Conservation (phyloP, 768 basidiomycete genomes). For the Mycena rebaudengoi region DNA sequence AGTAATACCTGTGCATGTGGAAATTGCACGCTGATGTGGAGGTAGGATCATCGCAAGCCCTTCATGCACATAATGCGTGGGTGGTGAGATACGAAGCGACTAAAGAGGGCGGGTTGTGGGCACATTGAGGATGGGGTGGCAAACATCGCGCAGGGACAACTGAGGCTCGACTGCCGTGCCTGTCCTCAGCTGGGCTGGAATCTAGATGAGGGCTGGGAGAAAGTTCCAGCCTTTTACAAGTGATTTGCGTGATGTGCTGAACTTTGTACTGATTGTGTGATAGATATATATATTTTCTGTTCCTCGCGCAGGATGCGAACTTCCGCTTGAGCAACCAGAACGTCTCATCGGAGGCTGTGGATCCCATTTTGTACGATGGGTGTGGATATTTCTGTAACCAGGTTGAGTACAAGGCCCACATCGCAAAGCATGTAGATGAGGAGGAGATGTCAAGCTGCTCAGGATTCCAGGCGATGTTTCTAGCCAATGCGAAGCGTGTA, state of each 20-base stretch:
- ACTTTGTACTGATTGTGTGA: too few species aligned
- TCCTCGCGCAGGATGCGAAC: neutral
- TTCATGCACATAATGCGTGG: constrained; percentile 13
- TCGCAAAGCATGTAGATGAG: neutral
- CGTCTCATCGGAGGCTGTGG: neutral
- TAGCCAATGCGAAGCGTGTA: neutral
- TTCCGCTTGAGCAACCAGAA: neutral
- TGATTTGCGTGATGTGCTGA: too few species aligned
- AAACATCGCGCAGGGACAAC: neutral
- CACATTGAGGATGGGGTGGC: constrained; percentile 7
- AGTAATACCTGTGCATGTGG: neutral
- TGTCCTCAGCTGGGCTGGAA: constrained; percentile 24
- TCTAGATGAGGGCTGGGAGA: constrained; percentile 11
- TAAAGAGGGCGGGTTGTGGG: constrained; percentile 8
- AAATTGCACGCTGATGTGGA: neutral
- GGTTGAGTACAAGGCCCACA: neutral
- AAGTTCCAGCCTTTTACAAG: neutral
- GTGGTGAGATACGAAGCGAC: constrained; percentile 16
- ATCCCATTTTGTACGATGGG: neutral
- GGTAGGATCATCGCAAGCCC: constrained; percentile 9
- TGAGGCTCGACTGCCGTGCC: constrained; percentile 13
- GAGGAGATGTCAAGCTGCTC: constrained; percentile 2
- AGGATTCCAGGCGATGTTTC: neutral
- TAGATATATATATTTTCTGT: neutral
- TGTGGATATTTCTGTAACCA: neutral